Percentiles rank a stretch among this genome's conserved stretches.
Conservation (phyloP, 805 yeast genomes). For the Saturnispora ahearnii region DNA sequence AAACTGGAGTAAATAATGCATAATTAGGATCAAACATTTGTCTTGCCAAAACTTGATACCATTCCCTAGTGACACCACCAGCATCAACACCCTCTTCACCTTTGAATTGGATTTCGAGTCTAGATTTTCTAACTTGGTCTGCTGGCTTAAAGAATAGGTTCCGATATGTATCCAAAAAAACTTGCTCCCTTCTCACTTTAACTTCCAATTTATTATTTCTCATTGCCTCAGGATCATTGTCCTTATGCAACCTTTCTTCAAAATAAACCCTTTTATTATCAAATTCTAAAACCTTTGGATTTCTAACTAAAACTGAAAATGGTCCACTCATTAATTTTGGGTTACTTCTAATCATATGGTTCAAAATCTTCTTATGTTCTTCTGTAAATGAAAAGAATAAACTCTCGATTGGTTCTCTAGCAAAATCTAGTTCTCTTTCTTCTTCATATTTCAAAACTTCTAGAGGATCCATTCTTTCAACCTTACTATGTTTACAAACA, state of each 20-base stretch:
- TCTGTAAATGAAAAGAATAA: slow-evolving; percentile 82
- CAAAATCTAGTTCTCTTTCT: slow-evolving; percentile 54
- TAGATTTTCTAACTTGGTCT: slow-evolving; percentile 62
- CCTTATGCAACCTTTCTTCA: slow-evolving; percentile 58
- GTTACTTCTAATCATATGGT: slow-evolving; percentile 83
- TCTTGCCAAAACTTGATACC: slow-evolving; percentile 90
- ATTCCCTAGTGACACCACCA: slow-evolving; percentile 95
- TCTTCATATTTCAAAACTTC: slow-evolving; percentile 58
- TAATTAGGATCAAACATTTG: slow-evolving; percentile 96
- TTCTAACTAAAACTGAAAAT: slow-evolving; percentile 77
- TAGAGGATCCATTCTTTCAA: slow-evolving; percentile 45
- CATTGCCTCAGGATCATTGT: slow-evolving; percentile 31
- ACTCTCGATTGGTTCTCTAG: slow-evolving; percentile 66
- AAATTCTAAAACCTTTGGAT: slow-evolving; percentile 84
- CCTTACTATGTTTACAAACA: slow-evolving; percentile 81
- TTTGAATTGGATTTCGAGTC: slow-evolving; percentile 71
- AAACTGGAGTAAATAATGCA: slow-evolving; percentile 84
- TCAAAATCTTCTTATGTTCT: slow-evolving; percentile 76
- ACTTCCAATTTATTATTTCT: slow-evolving; percentile 40
- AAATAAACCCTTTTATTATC: slow-evolving; percentile 88
- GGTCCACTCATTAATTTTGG: slow-evolving; percentile 96
- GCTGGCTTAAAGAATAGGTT: slow-evolving; percentile 69
- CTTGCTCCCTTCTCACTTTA: slow-evolving; percentile 77
- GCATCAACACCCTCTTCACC: slow-evolving; percentile 98
- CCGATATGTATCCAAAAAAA: slow-evolving; percentile 83